Base-by-base conservation (phyloP, 106 monocot species). In the Phalaenopsis aphrodite region DNA sequence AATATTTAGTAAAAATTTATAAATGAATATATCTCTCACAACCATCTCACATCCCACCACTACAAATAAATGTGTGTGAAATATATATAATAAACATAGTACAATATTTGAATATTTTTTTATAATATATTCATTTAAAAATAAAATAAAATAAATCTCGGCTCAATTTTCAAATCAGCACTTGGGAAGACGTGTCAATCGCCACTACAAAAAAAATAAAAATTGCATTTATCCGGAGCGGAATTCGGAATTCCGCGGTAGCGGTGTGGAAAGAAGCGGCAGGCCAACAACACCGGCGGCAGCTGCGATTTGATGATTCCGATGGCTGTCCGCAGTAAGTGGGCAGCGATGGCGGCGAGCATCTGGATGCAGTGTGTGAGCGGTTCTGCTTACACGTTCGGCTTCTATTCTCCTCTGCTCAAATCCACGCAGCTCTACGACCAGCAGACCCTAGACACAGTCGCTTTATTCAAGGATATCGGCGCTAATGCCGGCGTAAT, bases 351-450 rank as follows among this genome's bases (percentile, higher is more conserved):
- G 64, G 75, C 78, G 36, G 75, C 85, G 19, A 85, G 81, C 75
- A 41, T 79, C 7, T 82, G 81, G 85, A 85, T 85, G 58, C 85
- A 85, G 85, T 82, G 81, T 82, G 48, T 65, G 58, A 79, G 78
- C 65, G 82, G 85, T 1, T 55, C 85, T 7, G 41, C 66, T 46
- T 85, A 86, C 79, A 79, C 79, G 82, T 86, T 86, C 68, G 43
- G 79, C 64, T 41, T 83, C 76, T 83, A 83, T 79, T 86, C 83
- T 0, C 69, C 82, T 2, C 79, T 82, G 23, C 82, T 86, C 41
- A 86, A 83, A 24, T 69, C 82, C 52, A 23, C 82, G 5, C 82
- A 86, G 71, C 14, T 8, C 42, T 86, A 86, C 76, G 64, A 78
- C 23, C 82, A 86, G 77, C 79, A 82, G 24, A 86, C 79, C 39